These are phyloP conservation scores for Ceratobasidium sp. DNA, from an alignment of 1,284 basidiomycete genomes.

Conservation along the genomic window DNA sequence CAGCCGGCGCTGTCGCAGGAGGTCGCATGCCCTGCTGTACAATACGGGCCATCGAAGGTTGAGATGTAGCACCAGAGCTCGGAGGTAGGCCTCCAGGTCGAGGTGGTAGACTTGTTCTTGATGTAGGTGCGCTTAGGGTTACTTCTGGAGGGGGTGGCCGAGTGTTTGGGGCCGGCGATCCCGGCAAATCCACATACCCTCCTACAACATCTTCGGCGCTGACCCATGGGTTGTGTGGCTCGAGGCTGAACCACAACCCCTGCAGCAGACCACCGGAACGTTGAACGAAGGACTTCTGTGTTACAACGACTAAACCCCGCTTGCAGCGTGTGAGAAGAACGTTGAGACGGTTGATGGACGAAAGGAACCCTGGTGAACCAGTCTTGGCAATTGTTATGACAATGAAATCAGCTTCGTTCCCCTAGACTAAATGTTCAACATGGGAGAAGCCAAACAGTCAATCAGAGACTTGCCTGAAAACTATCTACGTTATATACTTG, in stretches of 20 bases:
- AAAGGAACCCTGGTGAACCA: slow-evolving; percentile 69
- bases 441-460: neutral
- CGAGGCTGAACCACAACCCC: slow-evolving; percentile 19
- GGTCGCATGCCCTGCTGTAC: neutral
- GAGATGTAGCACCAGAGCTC: neutral
- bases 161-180: slow-evolving; percentile 13
- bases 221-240: slow-evolving; percentile 18
- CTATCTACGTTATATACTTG: slow-evolving; percentile 21
- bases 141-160: neutral
- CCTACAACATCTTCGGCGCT: slow-evolving; percentile 9
- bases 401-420: slow-evolving; percentile 48
- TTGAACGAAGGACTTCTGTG: slow-evolving; percentile 68
- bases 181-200: slow-evolving; percentile 31
- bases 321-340: slow-evolving; percentile 76
- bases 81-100: neutral
- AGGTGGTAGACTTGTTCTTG: neutral
- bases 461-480: slow-evolving; percentile 13
- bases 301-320: slow-evolving; percentile 74
- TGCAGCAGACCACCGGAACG: slow-evolving; percentile 23
- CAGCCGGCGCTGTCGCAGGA: neutral
- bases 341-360: slow-evolving; percentile 70
- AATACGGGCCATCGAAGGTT: neutral
- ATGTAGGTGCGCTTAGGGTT: neutral
- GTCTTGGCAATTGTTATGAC: slow-evolving; percentile 75
- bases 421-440: slow-evolving; percentile 29